Conservation (phyloP, 2,329 filamentous ascomycete genomes). For the Elsinoe australis region DNA sequence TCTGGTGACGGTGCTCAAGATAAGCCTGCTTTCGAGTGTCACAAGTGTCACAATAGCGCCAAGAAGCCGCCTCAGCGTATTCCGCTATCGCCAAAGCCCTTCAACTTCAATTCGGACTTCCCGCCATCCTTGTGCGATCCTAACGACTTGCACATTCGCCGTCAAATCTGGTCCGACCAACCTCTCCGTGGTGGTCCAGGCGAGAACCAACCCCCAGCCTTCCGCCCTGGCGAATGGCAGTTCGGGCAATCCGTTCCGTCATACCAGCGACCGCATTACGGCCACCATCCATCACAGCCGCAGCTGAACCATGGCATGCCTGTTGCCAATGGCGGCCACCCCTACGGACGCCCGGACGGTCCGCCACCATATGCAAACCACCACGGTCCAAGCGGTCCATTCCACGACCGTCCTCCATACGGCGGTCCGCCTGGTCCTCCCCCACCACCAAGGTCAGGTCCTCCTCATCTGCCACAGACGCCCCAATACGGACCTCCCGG, state of each 20-base stretch:
- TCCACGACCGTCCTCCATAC: constrained; percentile 5
- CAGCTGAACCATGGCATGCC: constrained; percentile 4
- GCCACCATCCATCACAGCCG: constrained; percentile 11
- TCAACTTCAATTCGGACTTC: constrained; percentile 15
- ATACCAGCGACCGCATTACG: constrained; percentile 7
- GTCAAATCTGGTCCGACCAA: constrained; percentile 10
- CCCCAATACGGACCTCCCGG: neutral
- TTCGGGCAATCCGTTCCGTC: constrained; percentile 1
- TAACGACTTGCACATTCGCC: neutral
- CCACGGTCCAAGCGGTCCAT: neutral
- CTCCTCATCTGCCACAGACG: constrained; percentile 5
- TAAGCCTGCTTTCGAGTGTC: constrained; percentile 13
- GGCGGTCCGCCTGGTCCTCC: constrained; percentile 5
- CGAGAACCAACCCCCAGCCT: neutral
- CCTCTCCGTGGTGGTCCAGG: neutral
- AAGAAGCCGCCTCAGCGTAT: constrained; percentile 14
- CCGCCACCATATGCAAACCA: neutral
- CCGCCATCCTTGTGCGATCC: constrained; percentile 8
- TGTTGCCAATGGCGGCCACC: constrained; percentile 4
- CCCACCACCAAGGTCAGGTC: constrained; percentile 2
- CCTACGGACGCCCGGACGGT: neutral
- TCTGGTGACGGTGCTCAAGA: constrained; percentile 5
- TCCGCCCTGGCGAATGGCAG: constrained; percentile 5
- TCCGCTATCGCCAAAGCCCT: constrained; percentile 10
- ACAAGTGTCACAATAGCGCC: constrained; percentile 15